Conservation (phyloP, 805 yeast species). For the Starmerella davenportii region DNA sequence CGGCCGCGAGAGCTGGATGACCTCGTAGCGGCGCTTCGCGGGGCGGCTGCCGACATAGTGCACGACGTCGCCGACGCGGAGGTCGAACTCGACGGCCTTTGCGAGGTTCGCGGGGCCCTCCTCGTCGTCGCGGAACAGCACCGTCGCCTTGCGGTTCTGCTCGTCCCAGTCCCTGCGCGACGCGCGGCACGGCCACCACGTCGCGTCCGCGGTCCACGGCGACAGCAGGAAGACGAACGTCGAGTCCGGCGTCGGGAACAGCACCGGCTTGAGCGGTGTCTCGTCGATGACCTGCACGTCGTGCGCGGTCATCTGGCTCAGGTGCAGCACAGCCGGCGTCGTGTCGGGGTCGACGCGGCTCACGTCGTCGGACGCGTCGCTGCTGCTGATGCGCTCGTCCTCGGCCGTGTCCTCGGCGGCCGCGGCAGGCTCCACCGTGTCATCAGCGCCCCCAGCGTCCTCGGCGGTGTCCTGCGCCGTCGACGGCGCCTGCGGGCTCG, state of each 20-base stretch:
- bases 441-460: slow-evolving; percentile 3
- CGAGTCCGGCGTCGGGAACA: not conserved
- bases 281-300: slow-evolving; percentile 10
- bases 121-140: slow-evolving; percentile 8
- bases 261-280: slow-evolving; percentile 6
- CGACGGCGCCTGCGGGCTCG: not conserved
- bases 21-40: not conserved
- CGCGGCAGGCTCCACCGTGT: not conserved
- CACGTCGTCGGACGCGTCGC: slow-evolving; percentile 1
- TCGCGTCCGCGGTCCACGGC: slow-evolving; percentile 4
- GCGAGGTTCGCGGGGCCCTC: slow-evolving; percentile 4
- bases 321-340: not conserved
- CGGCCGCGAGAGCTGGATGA: not conserved
- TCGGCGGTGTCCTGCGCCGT: not conserved
- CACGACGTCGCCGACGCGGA: slow-evolving; percentile 6
- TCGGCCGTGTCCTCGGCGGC: not conserved
- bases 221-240: slow-evolving; percentile 3
- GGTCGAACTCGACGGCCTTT: slow-evolving; percentile 1
- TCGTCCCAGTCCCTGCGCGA: slow-evolving; percentile 3
- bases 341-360: not conserved
- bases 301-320: not conserved
- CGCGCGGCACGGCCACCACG: slow-evolving; percentile 13
- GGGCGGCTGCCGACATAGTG: slow-evolving; percentile 2
- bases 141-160: slow-evolving; percentile 1
- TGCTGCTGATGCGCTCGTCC: slow-evolving; percentile 6